Percentiles rank a stretch among this genome's conserved stretches.
phyloP scores from a whole-genome alignment of 179 eudicot species.

The Camellia oleifera region DNA sequence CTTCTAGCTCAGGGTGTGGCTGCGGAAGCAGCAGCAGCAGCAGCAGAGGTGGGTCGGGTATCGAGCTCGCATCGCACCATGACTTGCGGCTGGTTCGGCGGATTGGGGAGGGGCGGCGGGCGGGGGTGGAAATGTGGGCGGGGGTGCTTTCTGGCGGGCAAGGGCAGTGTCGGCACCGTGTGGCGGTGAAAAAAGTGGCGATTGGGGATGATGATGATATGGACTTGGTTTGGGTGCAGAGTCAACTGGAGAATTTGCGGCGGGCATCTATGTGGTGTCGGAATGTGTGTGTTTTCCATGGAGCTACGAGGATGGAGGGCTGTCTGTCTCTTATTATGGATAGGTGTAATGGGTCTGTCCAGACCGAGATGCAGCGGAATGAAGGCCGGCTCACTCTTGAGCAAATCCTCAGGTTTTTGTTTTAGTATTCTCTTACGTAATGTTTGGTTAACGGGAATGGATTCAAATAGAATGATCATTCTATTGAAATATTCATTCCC shows the following conservation, averaged over 20 bases:
- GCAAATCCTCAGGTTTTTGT: slow-evolving; percentile 82
- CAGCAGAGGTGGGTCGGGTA: slow-evolving; percentile 19
- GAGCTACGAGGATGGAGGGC: slow-evolving; percentile 46
- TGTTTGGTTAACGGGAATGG: background rate
- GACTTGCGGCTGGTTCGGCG: slow-evolving; percentile 58
- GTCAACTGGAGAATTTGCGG: slow-evolving; percentile 68
- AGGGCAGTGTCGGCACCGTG: slow-evolving; percentile 56
- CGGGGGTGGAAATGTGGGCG: slow-evolving; percentile 76
- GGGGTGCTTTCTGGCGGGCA: slow-evolving; percentile 46
- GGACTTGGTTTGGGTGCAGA: slow-evolving; percentile 80
- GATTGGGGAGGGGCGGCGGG: slow-evolving; percentile 68
- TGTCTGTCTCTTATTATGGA: slow-evolving; percentile 70
- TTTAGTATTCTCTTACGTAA: background rate
- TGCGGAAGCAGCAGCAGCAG: slow-evolving; percentile 15
- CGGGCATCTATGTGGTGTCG: slow-evolving; percentile 89
- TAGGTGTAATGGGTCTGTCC: slow-evolving; percentile 75
- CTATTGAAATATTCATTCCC: too few relatives aligned
- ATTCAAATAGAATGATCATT: too few relatives aligned
- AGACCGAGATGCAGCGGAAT: slow-evolving; percentile 79
- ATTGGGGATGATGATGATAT: slow-evolving; percentile 65
- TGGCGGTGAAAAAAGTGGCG: slow-evolving; percentile 81
- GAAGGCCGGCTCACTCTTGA: slow-evolving; percentile 93
- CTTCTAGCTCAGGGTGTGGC: slow-evolving; percentile 22
- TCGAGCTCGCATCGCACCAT: slow-evolving; percentile 60
- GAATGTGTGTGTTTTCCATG: slow-evolving; percentile 86